phyloP scores from a whole-genome alignment of 2,329 filamentous ascomycete genomes.

The Ceratocystis lukuohia region DNA sequence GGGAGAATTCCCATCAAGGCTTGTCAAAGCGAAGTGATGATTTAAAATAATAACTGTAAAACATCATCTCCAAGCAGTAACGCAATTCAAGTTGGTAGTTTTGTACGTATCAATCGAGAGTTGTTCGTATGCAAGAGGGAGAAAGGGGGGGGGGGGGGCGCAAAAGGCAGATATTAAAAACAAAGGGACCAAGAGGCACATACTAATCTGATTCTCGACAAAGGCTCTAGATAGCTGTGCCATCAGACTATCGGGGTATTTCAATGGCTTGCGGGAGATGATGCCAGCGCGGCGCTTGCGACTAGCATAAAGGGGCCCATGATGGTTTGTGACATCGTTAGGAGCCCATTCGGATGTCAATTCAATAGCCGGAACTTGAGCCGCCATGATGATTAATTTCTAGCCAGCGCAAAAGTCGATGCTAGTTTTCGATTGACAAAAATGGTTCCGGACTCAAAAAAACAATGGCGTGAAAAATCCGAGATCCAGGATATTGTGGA shows the following conservation, averaged over 20 bases:
- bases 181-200: conserved; percentile 24
- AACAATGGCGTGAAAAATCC: not conserved
- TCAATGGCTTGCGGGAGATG: conserved; percentile 18
- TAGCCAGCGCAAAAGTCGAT: not conserved
- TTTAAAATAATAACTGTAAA: too few species aligned
- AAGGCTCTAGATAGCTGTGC: conserved; percentile 54
- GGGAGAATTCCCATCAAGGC: too few species aligned
- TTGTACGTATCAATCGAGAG: too few species aligned
- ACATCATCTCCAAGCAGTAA: too few species aligned
- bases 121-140: not conserved
- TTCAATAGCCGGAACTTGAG: conserved; percentile 14
- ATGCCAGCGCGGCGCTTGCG: conserved; percentile 18
- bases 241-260: conserved; percentile 20
- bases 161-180: not conserved
- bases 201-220: conserved; percentile 70
- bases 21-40: too few species aligned
- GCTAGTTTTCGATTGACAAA: not conserved
- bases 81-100: too few species aligned
- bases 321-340: conserved; percentile 19
- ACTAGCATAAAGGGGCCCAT: conserved; percentile 19
- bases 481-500: too few species aligned
- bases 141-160: not conserved
- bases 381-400: not conserved
- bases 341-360: conserved; percentile 19
- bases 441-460: not conserved